Evolutionary conservation across 345 rosid species (phyloP).

Genomic region (Salix suchowensis): DNA sequence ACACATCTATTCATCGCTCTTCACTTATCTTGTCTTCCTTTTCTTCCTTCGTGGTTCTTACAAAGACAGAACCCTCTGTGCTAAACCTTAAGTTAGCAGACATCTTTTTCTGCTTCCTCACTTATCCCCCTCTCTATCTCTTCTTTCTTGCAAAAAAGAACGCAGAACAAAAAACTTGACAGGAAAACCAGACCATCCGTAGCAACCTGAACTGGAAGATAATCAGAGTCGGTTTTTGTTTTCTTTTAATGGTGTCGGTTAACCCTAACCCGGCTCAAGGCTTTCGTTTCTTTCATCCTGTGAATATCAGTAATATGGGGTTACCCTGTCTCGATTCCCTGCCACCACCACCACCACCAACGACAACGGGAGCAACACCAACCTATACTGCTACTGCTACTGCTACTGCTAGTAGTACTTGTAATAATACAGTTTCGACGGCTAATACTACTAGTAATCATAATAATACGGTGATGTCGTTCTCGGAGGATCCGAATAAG

Average conservation of each 20-base stretch:
- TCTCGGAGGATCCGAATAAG: slow-evolving; percentile 52
- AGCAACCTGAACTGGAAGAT: neutral
- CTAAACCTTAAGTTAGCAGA: neutral
- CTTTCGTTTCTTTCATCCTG: slow-evolving; percentile 58
- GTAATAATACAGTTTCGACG: neutral
- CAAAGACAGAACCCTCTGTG: neutral
- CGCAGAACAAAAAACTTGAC: neutral
- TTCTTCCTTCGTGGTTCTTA: neutral
- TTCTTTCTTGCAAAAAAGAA: too few relatives aligned
- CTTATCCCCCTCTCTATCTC: too few relatives aligned
- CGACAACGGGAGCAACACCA: neutral
- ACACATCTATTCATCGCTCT: neutral
- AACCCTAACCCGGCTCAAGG: slow-evolving; percentile 51
- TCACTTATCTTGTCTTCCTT: neutral
- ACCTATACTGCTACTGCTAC: neutral
- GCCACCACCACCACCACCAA: slow-evolving; percentile 5
- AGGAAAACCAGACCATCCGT: neutral
- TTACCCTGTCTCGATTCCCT: slow-evolving; percentile 39
- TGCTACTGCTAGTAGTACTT: slow-evolving; percentile 6
- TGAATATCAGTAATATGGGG: slow-evolving; percentile 29
- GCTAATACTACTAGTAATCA: neutral
- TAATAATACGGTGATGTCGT: slow-evolving; percentile 21
- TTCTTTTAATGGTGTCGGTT: slow-evolving; percentile 55
- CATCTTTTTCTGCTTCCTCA: too few relatives aligned
- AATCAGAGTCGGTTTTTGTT: neutral